Evolutionary conservation across 768 basidiomycete species (phyloP).

Genomic region (Boletus coccyginus): DNA sequence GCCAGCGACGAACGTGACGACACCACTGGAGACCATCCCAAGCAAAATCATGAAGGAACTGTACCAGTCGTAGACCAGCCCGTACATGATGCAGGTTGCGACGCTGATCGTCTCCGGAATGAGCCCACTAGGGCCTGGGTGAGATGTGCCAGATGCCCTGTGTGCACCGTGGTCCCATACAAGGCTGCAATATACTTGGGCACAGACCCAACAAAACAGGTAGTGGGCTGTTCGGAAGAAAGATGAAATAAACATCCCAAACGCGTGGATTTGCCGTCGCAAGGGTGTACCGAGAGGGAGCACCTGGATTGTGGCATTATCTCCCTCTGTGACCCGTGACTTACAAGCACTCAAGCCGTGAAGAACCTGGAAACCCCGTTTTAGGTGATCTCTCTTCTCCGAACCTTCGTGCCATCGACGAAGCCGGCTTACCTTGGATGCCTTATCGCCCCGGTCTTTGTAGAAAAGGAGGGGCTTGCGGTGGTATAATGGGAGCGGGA

Average conservation of each 20-base stretch:
- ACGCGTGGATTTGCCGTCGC: constrained; percentile 23
- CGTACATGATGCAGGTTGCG: constrained; percentile 21
- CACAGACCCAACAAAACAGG: constrained; percentile 28
- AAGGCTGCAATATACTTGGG: constrained; percentile 27
- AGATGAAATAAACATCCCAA: constrained; percentile 25
- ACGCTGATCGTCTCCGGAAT: constrained; percentile 26
- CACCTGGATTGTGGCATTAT: background rate
- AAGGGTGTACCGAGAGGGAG: constrained; percentile 15
- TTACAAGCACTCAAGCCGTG: background rate
- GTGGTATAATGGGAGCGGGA: background rate
- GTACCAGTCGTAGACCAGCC: constrained; percentile 28
- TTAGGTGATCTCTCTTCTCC: constrained; percentile 3
- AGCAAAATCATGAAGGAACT: constrained; percentile 31
- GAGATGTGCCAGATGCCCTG: constrained; percentile 25
- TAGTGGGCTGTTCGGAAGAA: constrained; percentile 4
- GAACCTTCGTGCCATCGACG: background rate
- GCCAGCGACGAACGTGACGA: constrained; percentile 26
- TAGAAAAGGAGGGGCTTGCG: background rate
- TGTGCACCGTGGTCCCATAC: constrained; percentile 21
- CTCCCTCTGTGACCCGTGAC: background rate
- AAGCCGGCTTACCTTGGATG: background rate
- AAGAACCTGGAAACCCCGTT: background rate
- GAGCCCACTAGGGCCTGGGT: constrained; percentile 4
- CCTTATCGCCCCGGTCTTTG: background rate
- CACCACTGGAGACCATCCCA: constrained; percentile 28